Evolutionary conservation across 768 basidiomycete genomes (phyloP), one percentile per base, ranked within the genome.

Genomic region (Lactarius hatsudake): DNA sequence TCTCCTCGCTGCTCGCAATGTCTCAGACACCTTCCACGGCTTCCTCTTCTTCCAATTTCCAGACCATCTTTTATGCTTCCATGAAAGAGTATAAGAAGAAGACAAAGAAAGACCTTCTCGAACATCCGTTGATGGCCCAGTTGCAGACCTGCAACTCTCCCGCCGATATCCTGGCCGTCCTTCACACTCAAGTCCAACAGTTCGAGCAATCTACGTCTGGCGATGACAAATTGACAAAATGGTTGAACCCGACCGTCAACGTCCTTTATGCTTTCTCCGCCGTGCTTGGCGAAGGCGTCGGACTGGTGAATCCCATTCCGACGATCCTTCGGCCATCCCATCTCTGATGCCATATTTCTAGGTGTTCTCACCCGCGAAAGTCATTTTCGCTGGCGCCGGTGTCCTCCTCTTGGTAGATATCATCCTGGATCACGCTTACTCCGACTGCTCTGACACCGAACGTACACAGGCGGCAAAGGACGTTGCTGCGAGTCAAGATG

Each of bases 131-230:
- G 28, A 48, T 51, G 12, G 28, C 10, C 30, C 10, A 30, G 18
- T 15, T 65, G 9, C 18, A 58, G 10, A 10, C 15, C 32, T 64
- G 56, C 63, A 18, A 59, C 23, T 48, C 63, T 23, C 48, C 48
- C n/a, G 8, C 54, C 42, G 56, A 64, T 6, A n/a, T 64, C 9
- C 20, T 38, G 13, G 43, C n/a, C 1, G n/a, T 36, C 10, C 59
- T 65, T 1, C 48, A 42, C 26, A 20, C 59, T 13, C 36, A 13
- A 40, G 63, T 53, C 28, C 43, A n/a, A 28, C 8, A 40, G 51
- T 57, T 57, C 23, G 8, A 32, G 10, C 34, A 40, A 48, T 8
- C 48, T 23, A 23, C 48, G 5, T 13, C 10, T 2, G 23, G 12
- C 10, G 23, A 58, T 4, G 3, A 23, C 4, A 58, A 38, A n/a